A percentile compares a stretch with the other conserved stretches of the same genome.
Conservation (phyloP, 1,139 yeast species). For the Zygoascus sp. region DNA sequence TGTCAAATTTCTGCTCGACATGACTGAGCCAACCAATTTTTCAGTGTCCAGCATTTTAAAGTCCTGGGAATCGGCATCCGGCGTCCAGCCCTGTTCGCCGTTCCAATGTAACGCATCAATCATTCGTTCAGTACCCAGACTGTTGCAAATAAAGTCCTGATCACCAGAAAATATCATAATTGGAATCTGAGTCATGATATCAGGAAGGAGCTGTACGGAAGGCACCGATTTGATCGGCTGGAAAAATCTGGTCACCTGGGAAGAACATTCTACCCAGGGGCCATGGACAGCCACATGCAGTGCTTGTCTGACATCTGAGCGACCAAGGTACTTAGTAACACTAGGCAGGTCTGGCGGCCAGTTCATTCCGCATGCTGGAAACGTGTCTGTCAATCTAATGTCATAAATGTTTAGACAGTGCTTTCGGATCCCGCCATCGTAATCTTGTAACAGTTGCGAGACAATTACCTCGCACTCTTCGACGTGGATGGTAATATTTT, state of each 20-base stretch:
- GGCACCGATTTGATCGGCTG: constrained; percentile 53
- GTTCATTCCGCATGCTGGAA: constrained; percentile 85
- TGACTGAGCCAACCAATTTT: constrained; percentile 31
- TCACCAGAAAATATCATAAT: constrained; percentile 82
- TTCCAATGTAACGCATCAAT: constrained; percentile 65
- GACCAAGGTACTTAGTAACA: constrained; percentile 58
- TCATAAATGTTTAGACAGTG: constrained; percentile 82
- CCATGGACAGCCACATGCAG: constrained; percentile 40
- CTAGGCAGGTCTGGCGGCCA: constrained; percentile 79
- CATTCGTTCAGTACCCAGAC: constrained; percentile 65
- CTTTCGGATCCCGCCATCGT: constrained; percentile 22
- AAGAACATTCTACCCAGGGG: constrained; percentile 75
- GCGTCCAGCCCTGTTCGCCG: constrained; percentile 48
- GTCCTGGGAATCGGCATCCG: constrained; percentile 23
- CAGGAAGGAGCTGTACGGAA: constrained; percentile 62
- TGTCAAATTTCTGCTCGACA: constrained; percentile 63
- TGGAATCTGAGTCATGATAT: constrained; percentile 51
- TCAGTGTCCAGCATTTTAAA: constrained; percentile 20
- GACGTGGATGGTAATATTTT: constrained; percentile 29
- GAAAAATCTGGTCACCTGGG: constrained; percentile 51
- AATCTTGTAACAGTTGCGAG: constrained; percentile 22
- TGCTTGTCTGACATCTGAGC: constrained; percentile 51
- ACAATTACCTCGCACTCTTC: constrained; percentile 31
- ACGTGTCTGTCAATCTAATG: constrained; percentile 61
- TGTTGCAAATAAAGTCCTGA: constrained; percentile 84